Base-by-base conservation (phyloP, 1,284 basidiomycete species). In the Irpex rosettiformis region DNA sequence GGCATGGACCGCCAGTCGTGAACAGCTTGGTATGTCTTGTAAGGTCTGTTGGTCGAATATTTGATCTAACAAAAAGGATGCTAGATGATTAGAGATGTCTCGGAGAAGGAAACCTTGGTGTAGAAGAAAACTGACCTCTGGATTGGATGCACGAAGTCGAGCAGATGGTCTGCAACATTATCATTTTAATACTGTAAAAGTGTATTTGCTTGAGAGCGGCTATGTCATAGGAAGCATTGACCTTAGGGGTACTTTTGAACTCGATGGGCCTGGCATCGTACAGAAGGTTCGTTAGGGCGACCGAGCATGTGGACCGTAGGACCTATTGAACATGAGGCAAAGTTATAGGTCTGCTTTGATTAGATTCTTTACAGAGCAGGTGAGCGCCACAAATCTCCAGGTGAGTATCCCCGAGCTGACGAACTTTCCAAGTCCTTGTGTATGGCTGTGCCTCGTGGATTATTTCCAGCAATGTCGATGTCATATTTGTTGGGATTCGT, bases 1-100 rank as follows among this genome's bases (percentile, higher is more conserved):
- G 65, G 64, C 18, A 60, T 8, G 48, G 57, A 13, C 52, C 54
- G 3, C 65, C 65, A 11, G 30, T 68, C 13, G 43, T 58, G 16
- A 49, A 64, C 5, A 52, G 49, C 5, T 51, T 65, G 28, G 66
- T 65, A 43, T 52, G 65, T 60, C 27, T 42, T 7, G 22, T 24
- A 2, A 27, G 24, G 16, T 10, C 49, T 27, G 49, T 25, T 25
- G 18, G 24, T 52, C 18, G 18, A 27, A 52, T 24, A 13, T 24
- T 5, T 30, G 21, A 3, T 4, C 51, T 25, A 11, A 52, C 10
- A 11, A 16, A 8, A 13, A 6, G 27, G 48, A 5, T 30, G 6
- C 25, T n/a, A 52, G 51, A 52, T 52, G 51, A n/a, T 52, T 27
- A 52, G 51, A 21, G 51, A 52, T 18, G 45, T 48, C 8, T n/a